These are phyloP conservation scores for Claviceps sp. DNA, from an alignment of 2,329 filamentous ascomycete genomes.

Conservation along the genomic window DNA sequence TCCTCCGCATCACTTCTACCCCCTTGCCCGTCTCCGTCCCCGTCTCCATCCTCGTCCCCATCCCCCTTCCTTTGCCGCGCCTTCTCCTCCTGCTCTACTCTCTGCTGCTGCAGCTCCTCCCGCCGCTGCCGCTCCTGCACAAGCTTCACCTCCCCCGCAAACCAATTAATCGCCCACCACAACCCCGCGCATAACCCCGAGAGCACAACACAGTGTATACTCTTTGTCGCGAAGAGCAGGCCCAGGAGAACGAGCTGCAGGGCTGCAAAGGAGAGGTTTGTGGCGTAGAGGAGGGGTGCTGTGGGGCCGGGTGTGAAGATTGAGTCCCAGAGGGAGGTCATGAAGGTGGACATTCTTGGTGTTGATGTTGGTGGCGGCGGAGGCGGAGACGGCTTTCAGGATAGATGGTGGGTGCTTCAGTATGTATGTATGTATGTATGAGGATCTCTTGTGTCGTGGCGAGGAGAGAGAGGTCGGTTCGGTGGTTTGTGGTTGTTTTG, in stretches of 20 bases:
- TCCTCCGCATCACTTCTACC: conserved; percentile 33
- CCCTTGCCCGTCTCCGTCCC: conserved; percentile 7
- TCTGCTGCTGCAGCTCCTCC: conserved; percentile 20
- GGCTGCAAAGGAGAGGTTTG: conserved; percentile 76
- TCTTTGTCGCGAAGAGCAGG: conserved; percentile 71
- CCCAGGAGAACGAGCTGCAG: conserved; percentile 66
- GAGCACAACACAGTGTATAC: conserved; percentile 76
- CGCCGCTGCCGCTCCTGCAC: conserved; percentile 25
- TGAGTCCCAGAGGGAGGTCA: conserved; percentile 75
- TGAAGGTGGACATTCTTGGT: conserved; percentile 41
- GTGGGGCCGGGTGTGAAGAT: conserved; percentile 90
- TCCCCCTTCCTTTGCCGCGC: conserved; percentile 20
- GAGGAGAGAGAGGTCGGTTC: too few species aligned
- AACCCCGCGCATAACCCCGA: conserved; percentile 67
- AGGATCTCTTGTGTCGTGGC: too few species aligned
- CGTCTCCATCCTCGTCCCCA: conserved; percentile 15
- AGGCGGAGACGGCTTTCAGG: too few species aligned
- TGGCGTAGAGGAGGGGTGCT: conserved; percentile 74
- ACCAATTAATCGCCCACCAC: conserved; percentile 97
- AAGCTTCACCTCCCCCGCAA: conserved; percentile 51
- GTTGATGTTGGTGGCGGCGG: too few species aligned
- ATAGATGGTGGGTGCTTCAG: too few species aligned
- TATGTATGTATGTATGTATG: too few species aligned
- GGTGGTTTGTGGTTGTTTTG: too few species aligned
- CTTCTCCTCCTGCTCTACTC: conserved; percentile 13